Conservation (phyloP, 2,329 filamentous ascomycete species). For the Ceratocystis lukuohia region DNA sequence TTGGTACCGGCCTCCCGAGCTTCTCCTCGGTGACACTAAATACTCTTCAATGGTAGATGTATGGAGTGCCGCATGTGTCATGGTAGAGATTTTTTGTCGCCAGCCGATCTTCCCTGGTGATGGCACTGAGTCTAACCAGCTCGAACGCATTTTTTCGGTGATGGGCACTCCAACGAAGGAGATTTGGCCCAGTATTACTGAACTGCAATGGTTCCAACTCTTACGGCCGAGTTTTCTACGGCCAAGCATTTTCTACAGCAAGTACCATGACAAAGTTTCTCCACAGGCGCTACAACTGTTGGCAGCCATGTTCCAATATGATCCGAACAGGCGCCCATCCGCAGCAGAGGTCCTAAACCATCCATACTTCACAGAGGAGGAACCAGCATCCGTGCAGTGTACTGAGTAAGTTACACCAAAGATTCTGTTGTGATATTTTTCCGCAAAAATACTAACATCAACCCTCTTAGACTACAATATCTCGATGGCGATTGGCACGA, state of each 20-base stretch:
- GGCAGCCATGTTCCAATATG: slow-evolving; percentile 73
- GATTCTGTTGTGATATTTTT: neutral
- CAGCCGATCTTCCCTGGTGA: slow-evolving; percentile 92
- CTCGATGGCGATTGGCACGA: slow-evolving; percentile 97
- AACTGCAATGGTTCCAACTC: slow-evolving; percentile 95
- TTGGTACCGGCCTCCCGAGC: slow-evolving; percentile 86
- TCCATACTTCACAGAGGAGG: slow-evolving; percentile 74
- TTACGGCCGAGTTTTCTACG: slow-evolving; percentile 64
- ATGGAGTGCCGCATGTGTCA: slow-evolving; percentile 93
- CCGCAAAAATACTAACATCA: slow-evolving; percentile 24
- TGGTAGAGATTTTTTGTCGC: slow-evolving; percentile 90
- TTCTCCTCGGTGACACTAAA: slow-evolving; percentile 79
- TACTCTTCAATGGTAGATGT: slow-evolving; percentile 86
- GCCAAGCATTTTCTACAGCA: slow-evolving; percentile 64
- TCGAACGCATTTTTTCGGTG: slow-evolving; percentile 91
- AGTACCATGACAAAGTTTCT: slow-evolving; percentile 65
- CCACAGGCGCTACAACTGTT: slow-evolving; percentile 74
- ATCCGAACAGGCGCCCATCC: slow-evolving; percentile 69
- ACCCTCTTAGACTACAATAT: slow-evolving; percentile 47
- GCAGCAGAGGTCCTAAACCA: slow-evolving; percentile 77
- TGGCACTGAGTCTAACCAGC: slow-evolving; percentile 85
- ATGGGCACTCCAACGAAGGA: slow-evolving; percentile 73
- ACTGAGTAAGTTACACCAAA: slow-evolving; percentile 50
- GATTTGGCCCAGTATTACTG: slow-evolving; percentile 80
- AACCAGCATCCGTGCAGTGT: slow-evolving; percentile 63